phyloP scores from a whole-genome alignment of 208 protist genomes.

The Acanthamoeba pearcei region DNA sequence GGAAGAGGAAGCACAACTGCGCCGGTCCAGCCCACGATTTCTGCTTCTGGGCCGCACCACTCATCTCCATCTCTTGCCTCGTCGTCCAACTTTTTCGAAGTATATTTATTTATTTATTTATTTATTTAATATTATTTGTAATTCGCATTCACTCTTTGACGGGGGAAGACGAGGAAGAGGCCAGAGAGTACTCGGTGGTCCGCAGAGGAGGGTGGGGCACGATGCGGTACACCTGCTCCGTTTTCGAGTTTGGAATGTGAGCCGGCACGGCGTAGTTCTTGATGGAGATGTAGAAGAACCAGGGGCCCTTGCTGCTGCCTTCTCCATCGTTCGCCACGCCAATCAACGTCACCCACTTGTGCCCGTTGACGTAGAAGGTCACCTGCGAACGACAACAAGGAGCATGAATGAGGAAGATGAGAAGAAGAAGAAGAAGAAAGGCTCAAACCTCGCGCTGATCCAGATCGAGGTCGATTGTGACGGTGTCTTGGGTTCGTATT shows the following conservation, averaged over 20 bases:
- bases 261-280: not conserved
- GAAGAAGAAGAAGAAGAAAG: not conserved
- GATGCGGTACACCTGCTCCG: not conserved
- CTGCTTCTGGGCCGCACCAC: not conserved
- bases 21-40: not conserved
- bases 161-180: not conserved
- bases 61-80: not conserved
- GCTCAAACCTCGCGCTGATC: not conserved
- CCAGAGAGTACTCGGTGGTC: not conserved
- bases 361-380: conserved; percentile 4
- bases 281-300: conserved; percentile 35
- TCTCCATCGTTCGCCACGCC: not conserved
- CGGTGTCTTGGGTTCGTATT: not conserved
- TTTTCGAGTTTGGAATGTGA: not conserved
- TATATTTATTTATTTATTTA: too few relatives aligned
- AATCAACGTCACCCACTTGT: not conserved
- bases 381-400: not conserved
- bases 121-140: too few relatives aligned
- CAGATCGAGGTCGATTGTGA: not conserved
- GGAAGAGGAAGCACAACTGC: conserved; percentile 42
- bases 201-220: not conserved
- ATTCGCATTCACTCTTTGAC: not conserved
- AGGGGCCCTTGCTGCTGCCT: not conserved
- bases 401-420: too few relatives aligned
- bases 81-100: too few relatives aligned